Percentiles rank a stretch among this genome's conserved stretches.
phyloP scores from a whole-genome alignment of 257 asterid genomes.

The Verbascum thapsus region DNA sequence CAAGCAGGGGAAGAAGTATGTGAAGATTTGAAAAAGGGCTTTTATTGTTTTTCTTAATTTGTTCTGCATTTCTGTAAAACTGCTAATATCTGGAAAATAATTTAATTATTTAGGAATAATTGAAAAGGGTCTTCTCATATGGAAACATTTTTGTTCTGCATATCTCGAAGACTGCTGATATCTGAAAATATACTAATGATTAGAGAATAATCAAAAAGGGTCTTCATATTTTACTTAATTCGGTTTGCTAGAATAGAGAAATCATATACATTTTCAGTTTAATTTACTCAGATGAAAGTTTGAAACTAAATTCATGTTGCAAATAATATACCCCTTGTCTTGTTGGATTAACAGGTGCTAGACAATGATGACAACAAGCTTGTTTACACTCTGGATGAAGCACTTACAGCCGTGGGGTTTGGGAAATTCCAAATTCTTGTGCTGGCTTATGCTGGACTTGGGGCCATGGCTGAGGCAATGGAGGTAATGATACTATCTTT shows the following conservation, averaged over 20 bases:
- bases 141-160: too few relatives aligned
- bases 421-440: constrained; percentile 67
- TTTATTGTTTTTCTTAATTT: background rate
- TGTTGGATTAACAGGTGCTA: constrained; percentile 33
- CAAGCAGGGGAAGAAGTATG: too few relatives aligned
- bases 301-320: background rate
- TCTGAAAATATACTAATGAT: background rate
- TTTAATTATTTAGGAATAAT: background rate
- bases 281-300: background rate
- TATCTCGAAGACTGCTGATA: constrained; percentile 1
- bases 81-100: background rate
- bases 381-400: constrained; percentile 66
- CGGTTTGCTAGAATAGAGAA: background rate
- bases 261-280: background rate
- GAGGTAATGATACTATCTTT: constrained; percentile 80
- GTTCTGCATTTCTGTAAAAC: too few relatives aligned
- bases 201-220: background rate
- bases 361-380: constrained; percentile 23
- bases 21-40: background rate
- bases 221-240: background rate
- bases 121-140: background rate
- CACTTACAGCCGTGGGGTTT: constrained; percentile 70
- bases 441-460: constrained; percentile 76
- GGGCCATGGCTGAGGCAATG: constrained; percentile 74
- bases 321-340: background rate